Evolutionary conservation across 148 eudicot genomes (phyloP), one percentile per base, ranked within the genome.

Genomic region (Rhododendron simsii): DNA sequence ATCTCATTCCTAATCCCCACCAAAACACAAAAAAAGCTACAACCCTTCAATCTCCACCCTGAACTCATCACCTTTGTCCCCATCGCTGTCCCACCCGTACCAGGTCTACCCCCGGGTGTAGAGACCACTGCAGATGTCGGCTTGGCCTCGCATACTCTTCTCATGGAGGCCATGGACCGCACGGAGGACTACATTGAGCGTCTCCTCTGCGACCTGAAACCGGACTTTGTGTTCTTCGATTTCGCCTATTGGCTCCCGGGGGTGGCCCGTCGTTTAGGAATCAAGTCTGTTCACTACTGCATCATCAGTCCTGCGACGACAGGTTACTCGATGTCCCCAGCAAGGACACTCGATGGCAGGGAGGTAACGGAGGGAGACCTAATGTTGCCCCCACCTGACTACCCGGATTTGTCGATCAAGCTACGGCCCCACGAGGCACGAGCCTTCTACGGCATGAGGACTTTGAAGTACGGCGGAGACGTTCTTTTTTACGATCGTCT

Each of bases 31-130:
- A 1, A 30, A 23, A 89, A 84, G 35, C 15, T 89, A 1, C 50
- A 39, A 16, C 55, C 76, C 21, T 86, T 81, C 37, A 89, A 89
- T 76, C 85, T 73, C 47, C 84, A 87, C 83, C 90, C 89, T 0
- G 15, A 83, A 41, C 86, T 85, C 57, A 85, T 88, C 53, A 85
- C 84, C 16, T 88, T 88, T 37, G 67, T 88, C 18, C 83, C 86
- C 11, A 85, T 88, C 39, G 20, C 61, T 3, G 48, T 86, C 37
- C 90, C 90, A 1, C 39, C 14, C 1, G 87, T 86, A 23, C 44
- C 20, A 0, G 87, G 87, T 12, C 86, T 88, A 2, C 87, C 90
- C 41, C 44, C n/a, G 0, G 59, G 57, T 1, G 76, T 61, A 2
- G 83, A 78, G 44, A 85, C 87, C 83, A 78, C 83, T 45, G 11